These are phyloP conservation scores for Rhodotorula mucilaginosa DNA, from an alignment of 1,284 basidiomycete genomes.

Conservation along the genomic window DNA sequence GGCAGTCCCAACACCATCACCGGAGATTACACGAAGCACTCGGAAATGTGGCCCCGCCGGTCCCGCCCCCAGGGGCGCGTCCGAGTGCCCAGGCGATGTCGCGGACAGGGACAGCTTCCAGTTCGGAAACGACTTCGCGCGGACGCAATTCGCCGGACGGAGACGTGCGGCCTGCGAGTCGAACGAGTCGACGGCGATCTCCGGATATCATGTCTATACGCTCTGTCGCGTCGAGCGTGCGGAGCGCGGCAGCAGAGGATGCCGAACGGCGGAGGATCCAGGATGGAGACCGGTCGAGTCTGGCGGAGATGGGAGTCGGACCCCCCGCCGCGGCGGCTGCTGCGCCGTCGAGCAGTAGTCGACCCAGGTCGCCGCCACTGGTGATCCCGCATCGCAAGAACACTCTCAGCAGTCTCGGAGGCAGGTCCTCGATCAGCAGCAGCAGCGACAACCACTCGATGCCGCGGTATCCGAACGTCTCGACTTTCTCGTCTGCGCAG, in stretches of 20 bases:
- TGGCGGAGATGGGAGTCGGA: background rate
- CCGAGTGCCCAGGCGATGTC: background rate
- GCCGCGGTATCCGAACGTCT: constrained; percentile 8
- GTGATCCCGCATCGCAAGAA: background rate
- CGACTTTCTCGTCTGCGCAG: constrained; percentile 15
- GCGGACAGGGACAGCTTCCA: background rate
- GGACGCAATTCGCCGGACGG: background rate
- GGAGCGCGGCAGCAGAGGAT: too few relatives aligned
- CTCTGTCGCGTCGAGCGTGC: constrained; percentile 29
- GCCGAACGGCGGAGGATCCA: background rate
- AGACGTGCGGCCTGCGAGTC: background rate
- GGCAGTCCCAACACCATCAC: background rate
- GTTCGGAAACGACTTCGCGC: background rate
- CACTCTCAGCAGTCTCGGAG: background rate
- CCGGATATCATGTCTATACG: constrained; percentile 21
- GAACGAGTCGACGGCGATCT: constrained; percentile 4
- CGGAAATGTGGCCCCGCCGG: constrained; percentile 14
- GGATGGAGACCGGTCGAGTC: background rate
- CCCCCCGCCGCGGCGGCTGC: background rate
- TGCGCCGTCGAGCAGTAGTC: background rate
- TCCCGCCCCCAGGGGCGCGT: background rate
- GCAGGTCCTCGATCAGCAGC: background rate
- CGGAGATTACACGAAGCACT: constrained; percentile 24
- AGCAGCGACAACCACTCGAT: constrained; percentile 1
- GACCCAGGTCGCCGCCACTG: constrained; percentile 1